These are phyloP conservation scores for Kodamaea suecica DNA, from an alignment of 1,139 yeast species.

Conservation along the genomic window DNA sequence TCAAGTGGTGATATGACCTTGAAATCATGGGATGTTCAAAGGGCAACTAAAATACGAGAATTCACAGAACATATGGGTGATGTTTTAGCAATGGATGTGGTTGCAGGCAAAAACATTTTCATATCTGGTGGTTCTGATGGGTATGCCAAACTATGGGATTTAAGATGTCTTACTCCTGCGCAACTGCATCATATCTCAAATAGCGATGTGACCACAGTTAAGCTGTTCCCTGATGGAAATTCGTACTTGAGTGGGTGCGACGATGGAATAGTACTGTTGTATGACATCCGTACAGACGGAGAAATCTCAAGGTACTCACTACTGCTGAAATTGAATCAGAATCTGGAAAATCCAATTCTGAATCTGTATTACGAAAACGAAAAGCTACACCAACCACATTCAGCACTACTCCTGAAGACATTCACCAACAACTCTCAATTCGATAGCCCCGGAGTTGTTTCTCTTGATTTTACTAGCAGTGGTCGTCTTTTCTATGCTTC, in stretches of 20 bases:
- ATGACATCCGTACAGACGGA: conserved; percentile 77
- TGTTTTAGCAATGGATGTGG: conserved; percentile 54
- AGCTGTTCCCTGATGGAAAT: conserved; percentile 69
- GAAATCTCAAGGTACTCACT: conserved; percentile 55
- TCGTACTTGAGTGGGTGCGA: conserved; percentile 74
- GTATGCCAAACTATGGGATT: conserved; percentile 69
- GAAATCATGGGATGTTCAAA: conserved; percentile 73
- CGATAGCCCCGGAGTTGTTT: conserved; percentile 62
- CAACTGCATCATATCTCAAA: conserved; percentile 61
- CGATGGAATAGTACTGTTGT: conserved; percentile 70
- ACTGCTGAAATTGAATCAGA: conserved; percentile 11
- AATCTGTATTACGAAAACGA: conserved; percentile 2
- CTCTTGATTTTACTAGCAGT: conserved; percentile 70
- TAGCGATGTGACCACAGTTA: conserved; percentile 64
- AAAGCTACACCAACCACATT: too few relatives aligned
- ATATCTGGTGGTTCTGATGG: conserved; percentile 79
- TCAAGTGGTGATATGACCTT: conserved; percentile 85
- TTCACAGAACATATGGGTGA: conserved; percentile 81
- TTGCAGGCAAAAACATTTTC: conserved; percentile 32
- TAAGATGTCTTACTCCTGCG: conserved; percentile 49
- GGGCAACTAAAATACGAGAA: conserved; percentile 52
- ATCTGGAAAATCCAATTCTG: too few relatives aligned
- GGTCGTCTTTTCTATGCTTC: conserved; percentile 76
- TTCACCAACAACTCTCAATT: conserved; percentile 20
- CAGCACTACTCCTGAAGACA: conserved; percentile 10